phyloP scores from a whole-genome alignment of 306 rosid species.

The Corylus avellana region DNA sequence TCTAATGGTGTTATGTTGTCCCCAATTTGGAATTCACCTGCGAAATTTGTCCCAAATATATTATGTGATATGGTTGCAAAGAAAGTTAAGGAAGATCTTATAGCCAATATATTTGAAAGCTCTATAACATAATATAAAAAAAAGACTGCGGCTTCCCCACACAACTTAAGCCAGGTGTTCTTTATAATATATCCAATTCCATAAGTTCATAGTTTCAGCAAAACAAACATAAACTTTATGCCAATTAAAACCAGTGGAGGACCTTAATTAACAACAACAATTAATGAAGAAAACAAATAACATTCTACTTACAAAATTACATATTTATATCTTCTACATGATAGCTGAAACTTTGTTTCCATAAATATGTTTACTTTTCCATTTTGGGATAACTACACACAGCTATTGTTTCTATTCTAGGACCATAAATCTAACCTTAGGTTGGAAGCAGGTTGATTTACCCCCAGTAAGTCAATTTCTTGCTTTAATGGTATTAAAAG shows the following conservation, averaged over 20 bases:
- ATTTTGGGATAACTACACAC: neutral
- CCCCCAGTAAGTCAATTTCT: no score
- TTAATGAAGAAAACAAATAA: neutral
- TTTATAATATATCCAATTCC: neutral
- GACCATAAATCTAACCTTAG: neutral
- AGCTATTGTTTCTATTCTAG: neutral
- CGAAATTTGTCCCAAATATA: constrained; percentile 29
- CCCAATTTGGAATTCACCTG: constrained; percentile 91
- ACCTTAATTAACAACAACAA: neutral
- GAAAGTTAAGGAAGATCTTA: neutral
- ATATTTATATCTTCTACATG: neutral
- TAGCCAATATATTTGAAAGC: neutral
- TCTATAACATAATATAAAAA: neutral
- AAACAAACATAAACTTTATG: neutral
- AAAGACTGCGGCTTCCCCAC: neutral
- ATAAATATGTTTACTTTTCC: neutral
- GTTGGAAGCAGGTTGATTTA: neutral
- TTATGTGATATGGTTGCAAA: neutral
- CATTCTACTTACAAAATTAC: neutral
- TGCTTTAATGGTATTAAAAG: neutral
- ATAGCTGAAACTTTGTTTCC: neutral
- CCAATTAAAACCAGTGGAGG: neutral
- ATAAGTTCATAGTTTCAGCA: neutral
- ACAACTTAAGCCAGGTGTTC: neutral
- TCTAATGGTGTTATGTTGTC: constrained; percentile 59